Evolutionary conservation across 306 rosid genomes (phyloP), one percentile per base, ranked within the genome.

Genomic region (Casuarina glauca): DNA sequence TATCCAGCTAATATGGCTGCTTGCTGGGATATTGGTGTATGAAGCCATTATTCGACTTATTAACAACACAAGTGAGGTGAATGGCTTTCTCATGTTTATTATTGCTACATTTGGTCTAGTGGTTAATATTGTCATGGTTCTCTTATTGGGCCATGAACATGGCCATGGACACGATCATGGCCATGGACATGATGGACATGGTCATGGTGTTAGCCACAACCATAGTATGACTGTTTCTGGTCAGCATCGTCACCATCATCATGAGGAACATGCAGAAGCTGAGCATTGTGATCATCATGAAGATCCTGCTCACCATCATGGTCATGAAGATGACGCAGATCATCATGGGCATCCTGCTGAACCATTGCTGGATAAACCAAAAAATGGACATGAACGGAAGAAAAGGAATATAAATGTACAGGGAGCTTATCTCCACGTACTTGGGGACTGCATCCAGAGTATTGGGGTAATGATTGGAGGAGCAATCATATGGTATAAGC

Each of bases 371-470:
- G 80, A 71, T n/a, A 82, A 77, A 77, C 81, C 88, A 73, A 60
- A 85, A 63, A 74, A 38, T 9, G 73, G 13, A 54, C 8, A 69
- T 1, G 80, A 73, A 76, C 80, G 86, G 89, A 89, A 84, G 87
- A 84, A 53, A 72, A 73, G 74, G 76, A 89, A 87, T 85, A 82
- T 91, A 78, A 91, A 91, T 51, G 85, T 91, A 41, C 89, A 82
- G 70, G 93, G 97, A 44, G 97, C 97, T 48, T 91, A 89, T 85
- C 97, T 91, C 69, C 93, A 91, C 61, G 97, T 91, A 17, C 93
- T 91, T 16, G 93, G 97, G 66, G 97, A 91, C 86, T 89, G 86
- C 1, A 51, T 87, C 72, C 97, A 91, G 69, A 91, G 97, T 76
- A 57, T 89, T 6, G 92, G 97, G 48, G 97, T 91, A 42, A 91